phyloP scores from a whole-genome alignment of 768 basidiomycete genomes.

The Tulasnella sp. region DNA sequence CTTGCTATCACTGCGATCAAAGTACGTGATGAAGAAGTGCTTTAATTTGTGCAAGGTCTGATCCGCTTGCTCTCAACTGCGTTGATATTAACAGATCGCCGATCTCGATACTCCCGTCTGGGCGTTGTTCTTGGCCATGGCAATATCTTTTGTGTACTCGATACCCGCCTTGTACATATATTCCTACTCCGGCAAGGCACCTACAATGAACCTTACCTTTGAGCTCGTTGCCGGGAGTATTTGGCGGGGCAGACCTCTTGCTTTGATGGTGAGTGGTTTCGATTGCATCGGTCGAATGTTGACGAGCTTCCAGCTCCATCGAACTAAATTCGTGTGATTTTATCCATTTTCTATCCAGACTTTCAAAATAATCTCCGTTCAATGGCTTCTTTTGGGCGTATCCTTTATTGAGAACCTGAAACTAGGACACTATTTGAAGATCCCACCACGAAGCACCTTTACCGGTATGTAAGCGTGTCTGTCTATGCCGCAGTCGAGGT shows the following conservation, averaged over 20 bases:
- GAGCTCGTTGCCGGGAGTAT: constrained; percentile 35
- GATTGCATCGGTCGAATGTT: no score
- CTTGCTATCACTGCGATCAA: constrained; percentile 29
- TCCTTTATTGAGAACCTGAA: constrained; percentile 27
- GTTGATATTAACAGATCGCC: no score
- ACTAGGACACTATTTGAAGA: constrained; percentile 38
- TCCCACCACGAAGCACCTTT: constrained; percentile 35
- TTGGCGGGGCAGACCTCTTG: constrained; percentile 32
- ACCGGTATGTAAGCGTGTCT: constrained; percentile 24
- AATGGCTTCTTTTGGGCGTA: constrained; percentile 22
- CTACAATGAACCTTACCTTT: not conserved
- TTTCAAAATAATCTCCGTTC: constrained; percentile 29
- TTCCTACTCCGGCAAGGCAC: not conserved
- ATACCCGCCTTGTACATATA: not conserved
- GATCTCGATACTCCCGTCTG: constrained; percentile 36
- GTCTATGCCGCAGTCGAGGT: not conserved
- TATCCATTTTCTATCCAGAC: constrained; percentile 20
- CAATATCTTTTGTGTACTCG: constrained; percentile 23
- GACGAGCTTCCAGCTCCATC: no score
- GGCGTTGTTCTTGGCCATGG: constrained; percentile 27
- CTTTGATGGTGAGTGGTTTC: constrained; percentile 32
- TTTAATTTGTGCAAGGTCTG: constrained; percentile 13
- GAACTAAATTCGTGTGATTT: no score
- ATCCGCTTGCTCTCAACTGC: no score
- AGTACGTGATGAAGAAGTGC: constrained; percentile 28